A percentile compares a stretch with the other conserved stretches of the same genome.
Conservation (phyloP, 164 flowering plant species). For the Taxillus chinensis region DNA sequence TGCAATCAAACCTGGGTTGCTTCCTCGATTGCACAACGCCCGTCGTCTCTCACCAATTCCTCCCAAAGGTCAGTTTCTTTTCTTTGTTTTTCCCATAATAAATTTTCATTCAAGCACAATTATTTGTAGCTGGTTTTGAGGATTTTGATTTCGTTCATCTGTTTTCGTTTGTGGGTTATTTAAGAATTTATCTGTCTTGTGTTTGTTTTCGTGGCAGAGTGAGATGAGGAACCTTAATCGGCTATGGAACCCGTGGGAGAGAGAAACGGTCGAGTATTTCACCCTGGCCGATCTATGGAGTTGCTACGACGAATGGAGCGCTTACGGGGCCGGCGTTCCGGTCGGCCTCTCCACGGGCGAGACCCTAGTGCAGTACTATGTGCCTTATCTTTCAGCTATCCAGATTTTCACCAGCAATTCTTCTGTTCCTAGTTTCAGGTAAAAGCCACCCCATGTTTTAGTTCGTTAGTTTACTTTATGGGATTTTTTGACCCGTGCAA, state of each 20-base stretch:
- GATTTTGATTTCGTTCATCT: background rate
- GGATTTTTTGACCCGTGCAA: background rate
- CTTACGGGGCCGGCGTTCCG: slow-evolving; percentile 87
- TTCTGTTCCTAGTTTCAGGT: slow-evolving; percentile 40
- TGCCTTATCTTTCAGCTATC: slow-evolving; percentile 91
- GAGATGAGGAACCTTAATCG: slow-evolving; percentile 57
- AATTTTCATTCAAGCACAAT: too few relatives aligned
- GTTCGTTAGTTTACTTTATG: background rate
- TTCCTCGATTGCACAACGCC: slow-evolving; percentile 86
- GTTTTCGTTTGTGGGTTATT: background rate
- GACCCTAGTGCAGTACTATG: slow-evolving; percentile 80
- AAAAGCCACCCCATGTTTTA: slow-evolving; percentile 1
- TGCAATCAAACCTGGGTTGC: slow-evolving; percentile 67
- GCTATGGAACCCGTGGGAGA: slow-evolving; percentile 86
- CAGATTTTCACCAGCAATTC: slow-evolving; percentile 73
- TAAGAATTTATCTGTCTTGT: background rate
- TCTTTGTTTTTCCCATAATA: background rate
- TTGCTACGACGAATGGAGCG: slow-evolving; percentile 90
- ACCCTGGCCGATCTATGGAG: slow-evolving; percentile 81
- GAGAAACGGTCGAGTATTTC: slow-evolving; percentile 74
- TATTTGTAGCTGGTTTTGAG: too few relatives aligned
- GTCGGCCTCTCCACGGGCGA: slow-evolving; percentile 39
- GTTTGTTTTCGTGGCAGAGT: slow-evolving; percentile 23
- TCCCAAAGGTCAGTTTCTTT: slow-evolving; percentile 54
- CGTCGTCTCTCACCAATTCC: slow-evolving; percentile 50